These are phyloP conservation scores for Paramecium caudatum DNA, from an alignment of 73 alveolate species.

Conservation along the genomic window DNA sequence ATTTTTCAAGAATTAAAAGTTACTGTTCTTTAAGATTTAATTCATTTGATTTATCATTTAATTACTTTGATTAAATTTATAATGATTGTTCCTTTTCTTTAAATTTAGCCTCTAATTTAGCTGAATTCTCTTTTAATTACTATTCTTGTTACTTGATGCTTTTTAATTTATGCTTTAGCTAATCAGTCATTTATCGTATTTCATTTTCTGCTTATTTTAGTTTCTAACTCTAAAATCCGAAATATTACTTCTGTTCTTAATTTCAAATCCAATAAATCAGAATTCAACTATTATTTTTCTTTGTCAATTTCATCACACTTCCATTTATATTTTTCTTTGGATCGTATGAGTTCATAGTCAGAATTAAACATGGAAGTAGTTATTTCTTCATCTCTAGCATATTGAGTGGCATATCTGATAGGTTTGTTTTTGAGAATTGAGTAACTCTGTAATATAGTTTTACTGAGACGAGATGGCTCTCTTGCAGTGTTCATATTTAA, in stretches of 20 bases:
- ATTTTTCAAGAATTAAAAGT: neutral
- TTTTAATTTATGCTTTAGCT: neutral
- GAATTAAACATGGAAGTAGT: neutral
- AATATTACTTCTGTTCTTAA: constrained; percentile 13
- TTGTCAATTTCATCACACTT: constrained; percentile 51
- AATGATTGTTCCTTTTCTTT: neutral
- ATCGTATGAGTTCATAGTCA: constrained; percentile 46
- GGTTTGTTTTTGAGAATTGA: neutral
- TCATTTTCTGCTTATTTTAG: constrained; percentile 40
- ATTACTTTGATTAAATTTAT: neutral
- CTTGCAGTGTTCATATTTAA: constrained; percentile 4
- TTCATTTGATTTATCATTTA: neutral
- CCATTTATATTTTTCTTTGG: constrained; percentile 52
- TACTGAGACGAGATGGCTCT: neutral
- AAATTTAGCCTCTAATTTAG: neutral
- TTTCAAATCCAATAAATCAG: neutral
- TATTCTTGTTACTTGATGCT: neutral
- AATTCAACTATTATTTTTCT: neutral
- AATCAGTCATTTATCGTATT: neutral
- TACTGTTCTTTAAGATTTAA: constrained; percentile 10
- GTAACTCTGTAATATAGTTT: neutral
- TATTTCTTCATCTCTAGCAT: neutral
- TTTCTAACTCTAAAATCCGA: neutral
- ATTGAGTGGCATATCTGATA: constrained; percentile 18
- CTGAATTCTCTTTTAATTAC: constrained; percentile 2